Evolutionary conservation across 257 asterid genomes (phyloP).

Genomic region (Fraxinus excelsior): DNA sequence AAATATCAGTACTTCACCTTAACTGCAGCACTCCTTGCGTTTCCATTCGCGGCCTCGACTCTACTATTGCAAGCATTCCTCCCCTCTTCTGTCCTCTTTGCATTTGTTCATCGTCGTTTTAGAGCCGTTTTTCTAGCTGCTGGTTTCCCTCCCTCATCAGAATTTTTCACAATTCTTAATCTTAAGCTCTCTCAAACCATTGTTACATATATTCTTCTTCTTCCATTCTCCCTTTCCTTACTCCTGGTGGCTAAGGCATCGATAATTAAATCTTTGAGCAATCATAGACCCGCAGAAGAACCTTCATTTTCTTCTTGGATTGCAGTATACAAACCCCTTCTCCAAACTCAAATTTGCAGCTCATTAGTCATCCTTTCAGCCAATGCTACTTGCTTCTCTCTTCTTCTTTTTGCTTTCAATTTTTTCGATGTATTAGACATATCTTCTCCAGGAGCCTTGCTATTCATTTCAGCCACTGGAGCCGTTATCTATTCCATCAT

Average conservation of each 20-base stretch:
- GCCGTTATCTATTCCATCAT: conserved; percentile 48
- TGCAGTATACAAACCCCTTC: conserved; percentile 46
- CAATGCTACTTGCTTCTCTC: conserved; percentile 53
- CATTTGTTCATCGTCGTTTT: conserved; percentile 39
- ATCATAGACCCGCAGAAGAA: conserved; percentile 8
- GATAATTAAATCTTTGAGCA: conserved; percentile 24
- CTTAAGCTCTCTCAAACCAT: conserved; percentile 68
- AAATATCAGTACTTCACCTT: conserved; percentile 62
- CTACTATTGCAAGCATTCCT: conserved; percentile 58
- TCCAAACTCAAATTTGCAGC: conserved; percentile 58
- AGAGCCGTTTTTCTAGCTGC: conserved; percentile 61
- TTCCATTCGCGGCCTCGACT: conserved; percentile 66
- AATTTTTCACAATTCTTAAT: conserved; percentile 43
- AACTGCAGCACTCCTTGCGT: conserved; percentile 52
- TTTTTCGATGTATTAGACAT: conserved; percentile 37
- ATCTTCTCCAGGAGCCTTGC: conserved; percentile 23
- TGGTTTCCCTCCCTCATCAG: conserved; percentile 62
- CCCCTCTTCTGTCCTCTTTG: conserved; percentile 39
- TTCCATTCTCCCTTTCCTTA: conserved; percentile 44
- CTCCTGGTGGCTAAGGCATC: conserved; percentile 65
- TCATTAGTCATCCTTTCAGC: conserved; percentile 48
- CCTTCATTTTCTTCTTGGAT: conserved; percentile 24
- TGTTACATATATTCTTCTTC: conserved; percentile 31
- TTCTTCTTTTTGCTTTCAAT: conserved; percentile 41
- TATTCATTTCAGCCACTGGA: conserved; percentile 43